A percentile compares a stretch with the other conserved stretches of the same genome.
These are phyloP conservation scores for Xerocomellus dryophilus DNA, from an alignment of 768 basidiomycete species.

Conservation along the genomic window DNA sequence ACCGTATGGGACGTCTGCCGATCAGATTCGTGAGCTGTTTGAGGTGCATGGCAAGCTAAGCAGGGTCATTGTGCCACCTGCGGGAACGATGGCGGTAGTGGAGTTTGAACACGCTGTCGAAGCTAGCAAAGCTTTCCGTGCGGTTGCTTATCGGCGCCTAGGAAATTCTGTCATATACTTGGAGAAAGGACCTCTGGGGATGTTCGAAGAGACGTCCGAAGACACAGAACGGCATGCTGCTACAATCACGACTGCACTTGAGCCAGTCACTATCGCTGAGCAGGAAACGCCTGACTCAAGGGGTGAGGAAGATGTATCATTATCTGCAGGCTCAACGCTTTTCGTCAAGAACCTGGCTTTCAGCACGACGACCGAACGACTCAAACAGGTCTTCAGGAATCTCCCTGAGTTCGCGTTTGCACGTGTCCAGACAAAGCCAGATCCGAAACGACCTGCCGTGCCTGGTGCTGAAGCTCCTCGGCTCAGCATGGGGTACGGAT, in stretches of 20 bases:
- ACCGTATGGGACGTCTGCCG: slow-evolving; percentile 78
- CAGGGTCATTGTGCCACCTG: slow-evolving; percentile 81
- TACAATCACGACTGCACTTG: slow-evolving; percentile 19
- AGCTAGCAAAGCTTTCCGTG: slow-evolving; percentile 72
- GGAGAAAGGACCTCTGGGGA: slow-evolving; percentile 84
- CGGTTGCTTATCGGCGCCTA: slow-evolving; percentile 81
- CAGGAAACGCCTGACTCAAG: slow-evolving; percentile 34
- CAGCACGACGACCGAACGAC: slow-evolving; percentile 73
- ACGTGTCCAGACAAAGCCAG: slow-evolving; percentile 86
- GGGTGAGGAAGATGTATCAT: slow-evolving; percentile 38
- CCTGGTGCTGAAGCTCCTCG: slow-evolving; percentile 40
- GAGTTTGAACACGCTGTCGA: slow-evolving; percentile 75
- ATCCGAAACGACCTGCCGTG: slow-evolving; percentile 61
- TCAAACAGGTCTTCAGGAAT: slow-evolving; percentile 65
- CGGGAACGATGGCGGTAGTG: slow-evolving; percentile 90
- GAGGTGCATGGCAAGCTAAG: slow-evolving; percentile 66
- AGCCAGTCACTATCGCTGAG: slow-evolving; percentile 45
- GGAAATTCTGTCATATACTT: slow-evolving; percentile 90
- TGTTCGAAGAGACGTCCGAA: slow-evolving; percentile 57
- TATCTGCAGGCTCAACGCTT: slow-evolving; percentile 75
- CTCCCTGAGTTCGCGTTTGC: slow-evolving; percentile 84
- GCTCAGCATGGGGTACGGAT: slow-evolving; percentile 95
- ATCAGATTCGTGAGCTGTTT: slow-evolving; percentile 79
- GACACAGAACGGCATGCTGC: slow-evolving; percentile 15
- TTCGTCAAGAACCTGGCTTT: slow-evolving; percentile 97